Conservation (phyloP, 306 rosid species). For the Luffa acutangula region DNA sequence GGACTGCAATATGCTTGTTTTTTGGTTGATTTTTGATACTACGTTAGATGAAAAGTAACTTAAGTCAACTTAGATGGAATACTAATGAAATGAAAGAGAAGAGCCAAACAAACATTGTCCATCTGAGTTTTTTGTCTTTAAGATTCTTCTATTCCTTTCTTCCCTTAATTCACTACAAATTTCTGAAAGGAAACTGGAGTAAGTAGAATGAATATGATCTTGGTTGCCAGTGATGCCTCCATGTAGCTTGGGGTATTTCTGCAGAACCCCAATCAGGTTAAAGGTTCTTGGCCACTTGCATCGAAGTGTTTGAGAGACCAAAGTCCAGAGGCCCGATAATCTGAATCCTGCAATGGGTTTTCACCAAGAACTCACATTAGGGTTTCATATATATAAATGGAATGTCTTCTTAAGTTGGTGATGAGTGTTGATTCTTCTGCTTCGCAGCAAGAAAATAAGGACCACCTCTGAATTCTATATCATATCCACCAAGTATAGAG, state of each 20-base stretch:
- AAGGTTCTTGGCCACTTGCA: neutral
- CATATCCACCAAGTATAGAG: neutral
- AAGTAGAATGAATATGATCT: neutral
- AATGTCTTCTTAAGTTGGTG: neutral
- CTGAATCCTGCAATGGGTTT: neutral
- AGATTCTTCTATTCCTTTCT: neutral
- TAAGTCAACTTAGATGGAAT: neutral
- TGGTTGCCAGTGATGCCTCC: neutral
- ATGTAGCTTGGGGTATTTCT: neutral
- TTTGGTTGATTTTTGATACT: neutral
- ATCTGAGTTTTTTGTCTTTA: neutral
- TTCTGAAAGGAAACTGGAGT: neutral
- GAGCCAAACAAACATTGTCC: neutral
- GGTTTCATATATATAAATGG: neutral
- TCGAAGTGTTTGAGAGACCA: neutral
- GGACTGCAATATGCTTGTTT: neutral
- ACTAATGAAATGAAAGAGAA: neutral
- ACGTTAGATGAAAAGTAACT: neutral
- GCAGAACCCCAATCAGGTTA: neutral
- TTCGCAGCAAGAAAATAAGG: neutral
- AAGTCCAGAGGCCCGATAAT: neutral
- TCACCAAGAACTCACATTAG: neutral
- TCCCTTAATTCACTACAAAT: neutral
- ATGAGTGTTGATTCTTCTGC: neutral
- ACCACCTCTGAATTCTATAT: neutral